Evolutionary conservation across 2,329 filamentous ascomycete species (phyloP).

Genomic region (Alternaria arborescens): DNA sequence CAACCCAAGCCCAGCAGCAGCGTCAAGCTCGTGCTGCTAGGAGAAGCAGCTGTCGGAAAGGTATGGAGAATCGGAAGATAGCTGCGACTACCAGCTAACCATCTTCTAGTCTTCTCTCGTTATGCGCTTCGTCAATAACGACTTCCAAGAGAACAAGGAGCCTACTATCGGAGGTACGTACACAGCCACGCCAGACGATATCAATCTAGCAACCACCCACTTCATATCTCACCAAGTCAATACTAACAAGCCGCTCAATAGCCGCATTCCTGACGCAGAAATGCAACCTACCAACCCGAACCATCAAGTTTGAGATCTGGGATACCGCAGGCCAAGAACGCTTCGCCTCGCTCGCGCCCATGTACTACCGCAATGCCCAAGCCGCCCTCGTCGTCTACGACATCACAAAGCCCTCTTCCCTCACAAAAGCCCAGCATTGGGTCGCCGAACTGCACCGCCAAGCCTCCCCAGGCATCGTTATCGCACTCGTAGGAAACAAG

Average conservation of each 20-base stretch:
- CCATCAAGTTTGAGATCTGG: conserved; percentile 79
- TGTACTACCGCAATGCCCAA: conserved; percentile 99
- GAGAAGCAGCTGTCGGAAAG: conserved; percentile 98
- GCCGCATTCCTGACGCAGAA: conserved; percentile 99
- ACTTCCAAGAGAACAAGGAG: conserved; percentile 99
- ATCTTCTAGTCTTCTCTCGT: conserved; percentile 84
- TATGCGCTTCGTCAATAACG: conserved; percentile 98
- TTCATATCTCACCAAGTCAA: neutral
- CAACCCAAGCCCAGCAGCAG: conserved; percentile 97
- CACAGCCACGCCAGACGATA: neutral
- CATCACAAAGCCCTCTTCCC: conserved; percentile 92
- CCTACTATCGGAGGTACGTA: conserved; percentile 93
- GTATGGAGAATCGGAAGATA: conserved; percentile 58
- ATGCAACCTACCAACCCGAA: conserved; percentile 92
- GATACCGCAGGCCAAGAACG: conserved; percentile 98
- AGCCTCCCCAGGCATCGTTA: conserved; percentile 94
- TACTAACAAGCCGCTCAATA: conserved; percentile 50
- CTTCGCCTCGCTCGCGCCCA: conserved; percentile 93
- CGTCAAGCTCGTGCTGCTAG: conserved; percentile 97
- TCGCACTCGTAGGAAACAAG: conserved; percentile 90
- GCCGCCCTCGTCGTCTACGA: conserved; percentile 98
- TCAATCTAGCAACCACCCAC: neutral
- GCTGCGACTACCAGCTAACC: neutral
- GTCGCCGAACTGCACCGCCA: conserved; percentile 96
- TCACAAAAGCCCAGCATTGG: conserved; percentile 98